These are phyloP conservation scores for Leishmania martiniquensis DNA, from an alignment of 208 protist genomes.

Conservation along the genomic window DNA sequence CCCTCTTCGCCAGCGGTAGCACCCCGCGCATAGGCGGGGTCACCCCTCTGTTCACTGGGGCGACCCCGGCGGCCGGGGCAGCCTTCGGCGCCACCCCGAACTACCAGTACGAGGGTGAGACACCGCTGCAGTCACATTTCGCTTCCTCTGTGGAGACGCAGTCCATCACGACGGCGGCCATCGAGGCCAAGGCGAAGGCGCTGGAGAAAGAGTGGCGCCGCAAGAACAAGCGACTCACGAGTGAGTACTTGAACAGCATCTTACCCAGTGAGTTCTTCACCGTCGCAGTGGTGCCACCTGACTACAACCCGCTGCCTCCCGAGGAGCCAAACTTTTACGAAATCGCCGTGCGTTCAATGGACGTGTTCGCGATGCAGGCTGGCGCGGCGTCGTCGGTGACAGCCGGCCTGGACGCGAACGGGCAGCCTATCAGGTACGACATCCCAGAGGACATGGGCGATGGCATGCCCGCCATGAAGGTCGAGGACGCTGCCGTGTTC, in stretches of 20 bases:
- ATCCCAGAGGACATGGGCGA: constrained; percentile 87
- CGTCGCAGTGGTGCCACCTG: constrained; percentile 65
- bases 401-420: constrained; percentile 36
- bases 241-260: constrained; percentile 73
- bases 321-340: constrained; percentile 93
- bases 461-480: constrained; percentile 96
- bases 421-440: constrained; percentile 63
- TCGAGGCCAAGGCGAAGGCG: constrained; percentile 76
- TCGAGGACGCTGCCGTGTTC: constrained; percentile 98
- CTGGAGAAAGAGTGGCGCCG: constrained; percentile 83
- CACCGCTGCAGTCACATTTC: constrained; percentile 86
- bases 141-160: constrained; percentile 49
- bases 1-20: constrained; percentile 28
- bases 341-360: constrained; percentile 65
- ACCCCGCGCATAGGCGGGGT: constrained; percentile 32
- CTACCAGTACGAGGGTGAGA: constrained; percentile 86
- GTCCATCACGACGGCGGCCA: constrained; percentile 67
- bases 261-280: constrained; percentile 78
- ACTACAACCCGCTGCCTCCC: constrained; percentile 80
- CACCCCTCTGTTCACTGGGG: constrained; percentile 58
- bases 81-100: constrained; percentile 82
- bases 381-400: constrained; percentile 29
- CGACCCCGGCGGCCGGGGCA: constrained; percentile 45
- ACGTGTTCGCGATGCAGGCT: constrained; percentile 50
- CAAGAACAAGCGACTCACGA: constrained; percentile 88